A percentile compares a stretch with the other conserved stretches of the same genome.
phyloP scores from a whole-genome alignment of 139 green algal genomes.

The Micromonas commoda region DNA sequence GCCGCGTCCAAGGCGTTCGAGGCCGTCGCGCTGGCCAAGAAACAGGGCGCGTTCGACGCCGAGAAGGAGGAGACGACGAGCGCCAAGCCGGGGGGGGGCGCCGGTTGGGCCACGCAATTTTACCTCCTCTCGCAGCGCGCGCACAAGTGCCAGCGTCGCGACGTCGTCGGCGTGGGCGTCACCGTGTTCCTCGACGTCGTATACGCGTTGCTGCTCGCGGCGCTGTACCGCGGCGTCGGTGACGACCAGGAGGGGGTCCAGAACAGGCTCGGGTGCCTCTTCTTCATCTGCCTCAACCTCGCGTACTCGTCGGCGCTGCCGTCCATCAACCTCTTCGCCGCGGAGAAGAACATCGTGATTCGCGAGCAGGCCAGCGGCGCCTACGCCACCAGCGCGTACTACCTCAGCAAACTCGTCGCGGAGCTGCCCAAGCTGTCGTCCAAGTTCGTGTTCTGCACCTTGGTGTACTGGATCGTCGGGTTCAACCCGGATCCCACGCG shows the following conservation, averaged over 20 bases:
- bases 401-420: conserved; percentile 20
- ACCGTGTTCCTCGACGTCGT: conserved; percentile 38
- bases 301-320: conserved; percentile 19
- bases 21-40: background rate
- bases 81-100: background rate
- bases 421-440: conserved; percentile 17
- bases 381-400: conserved; percentile 26
- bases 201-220: conserved; percentile 37
- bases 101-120: conserved; percentile 14
- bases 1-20: background rate
- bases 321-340: conserved; percentile 19
- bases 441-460: background rate
- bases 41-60: background rate
- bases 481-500: background rate
- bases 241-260: conserved; percentile 52
- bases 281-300: conserved; percentile 38
- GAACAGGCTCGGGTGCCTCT: conserved; percentile 51
- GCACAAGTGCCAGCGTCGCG: conserved; percentile 13
- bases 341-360: conserved; percentile 18
- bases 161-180: conserved; percentile 32
- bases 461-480: conserved; percentile 22
- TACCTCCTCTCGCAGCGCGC: conserved; percentile 28
- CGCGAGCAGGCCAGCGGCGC: conserved; percentile 21
- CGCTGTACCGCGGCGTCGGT: conserved; percentile 13
- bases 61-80: background rate